Evolutionary conservation across 2,329 filamentous ascomycete species (phyloP).

Genomic region (Colletotrichum sp.): DNA sequence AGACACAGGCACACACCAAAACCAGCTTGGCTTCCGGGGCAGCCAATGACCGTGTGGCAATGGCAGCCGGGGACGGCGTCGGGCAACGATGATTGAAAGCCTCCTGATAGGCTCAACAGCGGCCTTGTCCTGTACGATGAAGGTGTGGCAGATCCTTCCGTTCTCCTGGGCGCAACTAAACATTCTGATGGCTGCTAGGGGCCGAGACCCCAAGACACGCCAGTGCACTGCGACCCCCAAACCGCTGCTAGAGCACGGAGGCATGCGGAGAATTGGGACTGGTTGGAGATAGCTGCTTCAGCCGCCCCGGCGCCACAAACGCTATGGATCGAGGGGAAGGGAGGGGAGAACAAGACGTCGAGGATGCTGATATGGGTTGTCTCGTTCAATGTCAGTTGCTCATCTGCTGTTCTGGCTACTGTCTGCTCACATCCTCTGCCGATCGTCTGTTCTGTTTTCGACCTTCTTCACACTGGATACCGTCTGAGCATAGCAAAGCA

Average conservation of each 20-base stretch:
- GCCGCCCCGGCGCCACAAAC: conserved; percentile 10
- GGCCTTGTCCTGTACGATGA: not conserved
- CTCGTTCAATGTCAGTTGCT: not conserved
- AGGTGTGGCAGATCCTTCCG: conserved; percentile 14
- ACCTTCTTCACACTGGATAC: not conserved
- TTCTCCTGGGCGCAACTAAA: not conserved
- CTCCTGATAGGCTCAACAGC: conserved; percentile 13
- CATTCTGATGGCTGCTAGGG: not conserved
- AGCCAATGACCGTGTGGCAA: not conserved
- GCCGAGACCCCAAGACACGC: conserved; percentile 11
- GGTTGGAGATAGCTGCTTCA: conserved; percentile 17
- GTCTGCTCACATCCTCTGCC: not conserved
- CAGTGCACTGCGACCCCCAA: conserved; percentile 5
- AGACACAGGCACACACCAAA: not conserved
- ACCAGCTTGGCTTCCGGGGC: not conserved
- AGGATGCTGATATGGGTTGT: not conserved
- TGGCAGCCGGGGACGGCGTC: not conserved
- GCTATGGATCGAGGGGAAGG: not conserved
- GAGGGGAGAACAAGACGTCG: not conserved
- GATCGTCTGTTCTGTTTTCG: not conserved
- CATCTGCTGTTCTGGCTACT: not conserved
- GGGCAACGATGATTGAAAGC: not conserved
- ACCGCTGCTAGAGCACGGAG: not conserved
- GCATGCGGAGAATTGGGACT: conserved; percentile 8
- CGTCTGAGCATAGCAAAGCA: not conserved